Evolutionary conservation across 768 basidiomycete species (phyloP).

Genomic region (Trametes punicea): DNA sequence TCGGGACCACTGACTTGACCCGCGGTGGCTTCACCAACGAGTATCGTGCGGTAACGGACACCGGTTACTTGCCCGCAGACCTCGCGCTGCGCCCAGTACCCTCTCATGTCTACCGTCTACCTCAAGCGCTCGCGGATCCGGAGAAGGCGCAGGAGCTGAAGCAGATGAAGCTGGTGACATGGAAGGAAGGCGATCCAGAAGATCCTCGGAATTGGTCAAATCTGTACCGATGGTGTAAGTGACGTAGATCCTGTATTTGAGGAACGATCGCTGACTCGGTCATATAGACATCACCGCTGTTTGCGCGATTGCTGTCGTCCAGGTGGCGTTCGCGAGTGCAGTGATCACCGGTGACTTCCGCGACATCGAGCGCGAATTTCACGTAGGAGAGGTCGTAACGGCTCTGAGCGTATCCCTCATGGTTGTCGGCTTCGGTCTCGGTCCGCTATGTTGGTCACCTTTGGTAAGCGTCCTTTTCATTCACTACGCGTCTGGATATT

Average conservation of each 20-base stretch:
- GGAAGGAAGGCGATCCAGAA: constrained; percentile 36
- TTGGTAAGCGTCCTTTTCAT: constrained; percentile 17
- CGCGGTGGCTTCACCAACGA: constrained; percentile 33
- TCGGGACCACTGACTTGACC: constrained; percentile 27
- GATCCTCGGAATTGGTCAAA: constrained; percentile 39
- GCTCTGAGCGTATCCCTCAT: constrained; percentile 36
- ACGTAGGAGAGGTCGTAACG: constrained; percentile 33
- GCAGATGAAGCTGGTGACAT: constrained; percentile 36
- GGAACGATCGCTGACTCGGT: background rate
- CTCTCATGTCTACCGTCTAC: constrained; percentile 23
- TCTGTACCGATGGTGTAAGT: constrained; percentile 35
- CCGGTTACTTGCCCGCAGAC: constrained; percentile 30
- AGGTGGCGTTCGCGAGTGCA: constrained; percentile 36
- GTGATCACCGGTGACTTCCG: constrained; percentile 38
- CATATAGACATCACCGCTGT: constrained; percentile 30
- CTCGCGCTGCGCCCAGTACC: constrained; percentile 30
- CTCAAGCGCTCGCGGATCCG: constrained; percentile 28
- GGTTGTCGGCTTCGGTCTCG: constrained; percentile 37
- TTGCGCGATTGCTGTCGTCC: constrained; percentile 32
- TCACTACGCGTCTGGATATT: constrained; percentile 25
- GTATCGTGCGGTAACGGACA: constrained; percentile 30
- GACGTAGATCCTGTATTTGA: background rate
- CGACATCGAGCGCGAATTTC: constrained; percentile 32
- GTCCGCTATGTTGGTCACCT: constrained; percentile 31
- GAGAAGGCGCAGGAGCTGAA: constrained; percentile 34